phyloP scores from a whole-genome alignment of 768 basidiomycete species.

The Naganishia vishniacii region DNA sequence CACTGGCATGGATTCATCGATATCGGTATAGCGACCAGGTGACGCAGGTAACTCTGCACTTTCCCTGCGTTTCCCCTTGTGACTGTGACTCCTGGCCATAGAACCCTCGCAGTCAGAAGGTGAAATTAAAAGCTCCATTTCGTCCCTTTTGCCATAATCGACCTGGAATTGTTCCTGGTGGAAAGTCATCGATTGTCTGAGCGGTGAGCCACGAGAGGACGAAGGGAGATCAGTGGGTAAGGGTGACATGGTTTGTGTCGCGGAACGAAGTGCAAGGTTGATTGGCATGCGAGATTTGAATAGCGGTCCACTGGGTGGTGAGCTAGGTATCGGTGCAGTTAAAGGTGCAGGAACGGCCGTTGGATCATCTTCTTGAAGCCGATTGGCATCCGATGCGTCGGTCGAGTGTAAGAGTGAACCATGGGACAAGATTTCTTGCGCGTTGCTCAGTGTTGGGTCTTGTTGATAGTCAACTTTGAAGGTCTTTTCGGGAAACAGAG shows the following conservation, averaged over 20 bases:
- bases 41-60: not conserved
- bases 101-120: not conserved
- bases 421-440: not conserved
- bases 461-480: conserved; percentile 12
- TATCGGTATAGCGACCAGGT: not conserved
- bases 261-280: not conserved
- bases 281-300: conserved; percentile 9
- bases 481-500: conserved; percentile 19
- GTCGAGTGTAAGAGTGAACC: not conserved
- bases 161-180: not conserved
- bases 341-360: not conserved
- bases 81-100: not conserved
- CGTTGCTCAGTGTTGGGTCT: conserved; percentile 14
- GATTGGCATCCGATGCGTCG: not conserved
- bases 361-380: not conserved
- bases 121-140: not conserved
- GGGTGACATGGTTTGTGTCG: not conserved
- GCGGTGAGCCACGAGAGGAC: not conserved
- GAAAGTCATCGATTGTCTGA: not conserved
- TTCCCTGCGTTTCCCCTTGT: not conserved
- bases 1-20: not conserved
- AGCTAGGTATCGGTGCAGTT: not conserved
- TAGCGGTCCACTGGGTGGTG: conserved; percentile 6
- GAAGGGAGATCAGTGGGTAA: not conserved
- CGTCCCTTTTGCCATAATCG: not conserved